Evolutionary conservation across 139 green algal genomes (phyloP).

Genomic region (Edaphochlamys debaryana): DNA sequence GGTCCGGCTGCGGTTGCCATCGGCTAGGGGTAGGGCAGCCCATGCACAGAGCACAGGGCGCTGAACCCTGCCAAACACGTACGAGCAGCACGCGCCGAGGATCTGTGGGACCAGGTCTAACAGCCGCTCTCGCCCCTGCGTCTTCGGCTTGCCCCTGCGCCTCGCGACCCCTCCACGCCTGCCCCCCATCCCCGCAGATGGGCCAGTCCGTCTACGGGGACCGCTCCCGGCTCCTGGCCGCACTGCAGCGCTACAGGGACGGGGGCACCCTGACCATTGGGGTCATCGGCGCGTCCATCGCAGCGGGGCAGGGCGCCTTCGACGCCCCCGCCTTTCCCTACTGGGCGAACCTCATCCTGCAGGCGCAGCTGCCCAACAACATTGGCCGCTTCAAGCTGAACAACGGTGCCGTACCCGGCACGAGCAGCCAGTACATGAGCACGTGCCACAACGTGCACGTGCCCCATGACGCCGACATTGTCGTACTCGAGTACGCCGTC

Average conservation of each 20-base stretch:
- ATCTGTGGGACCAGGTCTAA: too few species aligned
- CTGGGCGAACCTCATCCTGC: background rate
- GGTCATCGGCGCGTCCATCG: constrained; percentile 24
- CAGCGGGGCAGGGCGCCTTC: constrained; percentile 35
- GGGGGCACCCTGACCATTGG: constrained; percentile 27
- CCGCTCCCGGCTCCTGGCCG: constrained; percentile 24
- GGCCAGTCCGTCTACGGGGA: background rate
- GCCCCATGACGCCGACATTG: constrained; percentile 40
- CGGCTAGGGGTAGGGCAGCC: too few species aligned
- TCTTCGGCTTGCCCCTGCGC: too few species aligned
- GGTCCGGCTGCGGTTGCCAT: too few species aligned
- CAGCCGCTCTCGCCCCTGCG: too few species aligned
- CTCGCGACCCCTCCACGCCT: too few species aligned
- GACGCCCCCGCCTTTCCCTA: constrained; percentile 25
- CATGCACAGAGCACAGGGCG: too few species aligned
- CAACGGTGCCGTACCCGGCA: constrained; percentile 52
- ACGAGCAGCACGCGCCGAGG: too few species aligned
- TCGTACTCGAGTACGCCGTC: constrained; percentile 54
- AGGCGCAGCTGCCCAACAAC: constrained; percentile 2
- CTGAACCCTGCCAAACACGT: too few species aligned
- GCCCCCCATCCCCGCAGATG: background rate
- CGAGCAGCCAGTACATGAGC: constrained; percentile 39
- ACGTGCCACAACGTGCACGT: constrained; percentile 53
- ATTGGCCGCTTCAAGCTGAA: background rate
- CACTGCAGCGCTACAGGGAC: constrained; percentile 25